Percentiles rank a stretch among this genome's conserved stretches.
phyloP scores from a whole-genome alignment of 345 rosid genomes.

The Orychophragmus violaceus region DNA sequence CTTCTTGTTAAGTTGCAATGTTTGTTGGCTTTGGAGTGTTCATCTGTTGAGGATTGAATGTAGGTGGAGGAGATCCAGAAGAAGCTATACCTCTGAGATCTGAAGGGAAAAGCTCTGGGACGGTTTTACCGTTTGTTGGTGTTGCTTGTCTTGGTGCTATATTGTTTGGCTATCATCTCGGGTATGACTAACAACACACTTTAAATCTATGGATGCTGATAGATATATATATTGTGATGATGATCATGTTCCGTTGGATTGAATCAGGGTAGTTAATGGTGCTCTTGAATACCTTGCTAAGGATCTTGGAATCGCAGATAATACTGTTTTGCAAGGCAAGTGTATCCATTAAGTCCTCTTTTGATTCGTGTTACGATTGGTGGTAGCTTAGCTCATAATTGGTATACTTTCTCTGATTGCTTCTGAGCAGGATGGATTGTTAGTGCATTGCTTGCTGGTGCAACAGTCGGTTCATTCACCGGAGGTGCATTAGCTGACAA shows the following conservation, averaged over 20 bases:
- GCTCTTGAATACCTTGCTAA: slow-evolving; percentile 90
- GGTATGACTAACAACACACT: slow-evolving; percentile 44
- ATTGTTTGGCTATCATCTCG: slow-evolving; percentile 93
- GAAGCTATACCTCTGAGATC: slow-evolving; percentile 46
- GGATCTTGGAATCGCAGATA: slow-evolving; percentile 91
- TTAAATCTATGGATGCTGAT: neutral
- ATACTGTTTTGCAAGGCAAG: slow-evolving; percentile 80
- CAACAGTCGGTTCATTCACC: slow-evolving; percentile 89
- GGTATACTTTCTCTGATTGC: neutral
- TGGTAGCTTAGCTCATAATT: slow-evolving; percentile 1
- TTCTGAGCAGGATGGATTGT: slow-evolving; percentile 85
- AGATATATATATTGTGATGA: neutral
- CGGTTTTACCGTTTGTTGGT: slow-evolving; percentile 80
- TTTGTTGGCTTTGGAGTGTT: neutral
- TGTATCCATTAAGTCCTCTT: too few relatives aligned
- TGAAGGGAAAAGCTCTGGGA: slow-evolving; percentile 54
- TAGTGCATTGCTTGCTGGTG: slow-evolving; percentile 95
- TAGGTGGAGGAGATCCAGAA: slow-evolving; percentile 71
- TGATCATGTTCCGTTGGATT: neutral
- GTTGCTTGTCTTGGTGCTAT: slow-evolving; percentile 97
- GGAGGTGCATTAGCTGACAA: slow-evolving; percentile 93
- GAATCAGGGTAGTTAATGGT: slow-evolving; percentile 84
- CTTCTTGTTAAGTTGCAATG: neutral
- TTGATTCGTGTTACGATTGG: neutral
- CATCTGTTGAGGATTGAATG: slow-evolving; percentile 10